Percentiles rank a stretch among this genome's conserved stretches.
Evolutionary conservation across 164 flowering plant species (phyloP).

Genomic region (Umbellularia californica): DNA sequence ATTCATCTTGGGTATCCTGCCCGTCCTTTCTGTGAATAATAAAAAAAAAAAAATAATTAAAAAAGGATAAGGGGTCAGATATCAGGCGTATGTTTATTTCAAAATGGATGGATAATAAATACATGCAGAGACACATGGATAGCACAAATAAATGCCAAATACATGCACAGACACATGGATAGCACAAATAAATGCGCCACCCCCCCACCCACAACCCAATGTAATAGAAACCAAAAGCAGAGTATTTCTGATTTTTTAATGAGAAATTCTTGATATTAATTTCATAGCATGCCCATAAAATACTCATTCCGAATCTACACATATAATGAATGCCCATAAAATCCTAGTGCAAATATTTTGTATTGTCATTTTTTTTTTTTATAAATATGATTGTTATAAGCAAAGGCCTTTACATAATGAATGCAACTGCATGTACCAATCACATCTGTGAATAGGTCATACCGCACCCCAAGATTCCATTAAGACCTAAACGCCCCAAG

Average conservation of each 20-base stretch:
- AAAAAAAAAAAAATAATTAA: neutral
- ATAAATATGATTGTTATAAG: too few relatives aligned
- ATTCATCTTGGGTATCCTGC: constrained; percentile 87
- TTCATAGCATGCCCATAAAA: neutral
- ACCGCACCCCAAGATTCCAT: too few relatives aligned
- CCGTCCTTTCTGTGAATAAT: constrained; percentile 68
- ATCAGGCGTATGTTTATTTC: neutral
- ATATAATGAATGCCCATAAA: too few relatives aligned
- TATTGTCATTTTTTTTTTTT: too few relatives aligned
- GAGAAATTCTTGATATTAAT: neutral
- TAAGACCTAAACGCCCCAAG: too few relatives aligned
- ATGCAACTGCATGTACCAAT: too few relatives aligned
- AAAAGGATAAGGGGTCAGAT: neutral
- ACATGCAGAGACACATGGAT: neutral
- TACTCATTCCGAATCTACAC: too few relatives aligned
- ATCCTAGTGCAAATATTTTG: too few relatives aligned
- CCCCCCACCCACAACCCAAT: too few relatives aligned
- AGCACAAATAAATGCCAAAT: neutral
- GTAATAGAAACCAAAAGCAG: neutral
- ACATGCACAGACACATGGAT: neutral
- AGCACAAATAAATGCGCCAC: neutral
- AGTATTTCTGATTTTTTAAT: neutral
- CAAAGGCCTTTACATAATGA: too few relatives aligned
- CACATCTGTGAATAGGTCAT: too few relatives aligned
- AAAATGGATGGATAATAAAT: neutral